Base-by-base conservation (phyloP, 108 stramenopile species). In the Ochromonas danica region DNA sequence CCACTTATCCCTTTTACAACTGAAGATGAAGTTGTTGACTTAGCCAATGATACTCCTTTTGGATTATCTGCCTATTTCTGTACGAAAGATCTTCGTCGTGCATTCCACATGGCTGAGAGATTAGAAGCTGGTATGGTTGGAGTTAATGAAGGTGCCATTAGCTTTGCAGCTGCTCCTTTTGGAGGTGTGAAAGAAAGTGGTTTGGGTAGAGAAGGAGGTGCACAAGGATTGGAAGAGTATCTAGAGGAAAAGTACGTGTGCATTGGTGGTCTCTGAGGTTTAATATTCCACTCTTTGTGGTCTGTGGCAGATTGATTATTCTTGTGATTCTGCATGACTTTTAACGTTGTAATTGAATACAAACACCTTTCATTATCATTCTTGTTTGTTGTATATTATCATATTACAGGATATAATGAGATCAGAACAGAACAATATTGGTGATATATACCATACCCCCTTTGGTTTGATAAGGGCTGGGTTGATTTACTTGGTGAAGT, bases 161-260 rank as follows among this genome's bases (percentile, higher is more conserved):
- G 89, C 79, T 87, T 81, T 63, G 79, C 85, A 36, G 79, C 77
- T 17, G 91, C 93, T 45, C 97, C 97, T 6, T 99, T 97, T 84
- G 98, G 98, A 40, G 98, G 98, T 30, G 87, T 93, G 71, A 96
- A 96, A 81, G 94, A 95, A 71, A 94, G 94, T 81, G 97, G 98
- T 2, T 78, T 97, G n/a, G 98, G 98, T 60, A 88, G 96, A 62
- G 98, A 99, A 83, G 95, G 96, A 0, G 92, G 93, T 62, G 60
- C 78, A 6, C 41, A 91, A 72, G 98, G 97, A 1, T 82, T 98
- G 1, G 90, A 90, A 2, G 94, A 96, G 83, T 99, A 96, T 86
- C 70, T 94, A 35, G 96, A 96, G 62, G 91, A 88, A 0, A 99
- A 99, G 62, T 83, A 75, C 31, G 41, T 75, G 6, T 57, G 45